phyloP scores from a whole-genome alignment of 78 protist species.

The Bigelowiella natans region DNA sequence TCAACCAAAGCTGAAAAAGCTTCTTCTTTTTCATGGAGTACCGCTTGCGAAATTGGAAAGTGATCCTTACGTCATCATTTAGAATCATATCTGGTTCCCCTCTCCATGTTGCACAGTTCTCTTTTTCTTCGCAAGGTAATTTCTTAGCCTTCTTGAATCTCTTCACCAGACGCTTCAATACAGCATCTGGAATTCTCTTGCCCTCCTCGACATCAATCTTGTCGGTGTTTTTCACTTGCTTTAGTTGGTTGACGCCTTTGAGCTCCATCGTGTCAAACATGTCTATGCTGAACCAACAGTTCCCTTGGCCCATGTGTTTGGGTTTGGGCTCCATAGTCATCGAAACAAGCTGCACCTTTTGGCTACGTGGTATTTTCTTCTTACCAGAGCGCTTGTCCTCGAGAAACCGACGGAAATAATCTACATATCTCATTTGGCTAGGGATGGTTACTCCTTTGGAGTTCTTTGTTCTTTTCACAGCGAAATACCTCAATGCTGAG shows the following conservation, averaged over 20 bases:
- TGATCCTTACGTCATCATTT: not conserved
- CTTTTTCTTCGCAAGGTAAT: not conserved
- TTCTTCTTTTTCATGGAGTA: not conserved
- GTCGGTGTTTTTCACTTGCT: not conserved
- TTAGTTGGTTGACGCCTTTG: not conserved
- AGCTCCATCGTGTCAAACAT: not conserved
- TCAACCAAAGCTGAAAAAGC: not conserved
- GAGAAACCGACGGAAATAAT: not conserved
- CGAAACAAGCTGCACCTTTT: not conserved
- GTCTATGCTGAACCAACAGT: not conserved
- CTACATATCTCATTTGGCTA: slow-evolving; percentile 6
- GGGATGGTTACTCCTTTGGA: slow-evolving; percentile 42
- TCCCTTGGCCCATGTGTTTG: not conserved
- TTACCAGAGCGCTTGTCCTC: not conserved
- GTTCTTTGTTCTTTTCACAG: not conserved
- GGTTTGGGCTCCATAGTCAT: not conserved
- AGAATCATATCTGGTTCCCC: not conserved
- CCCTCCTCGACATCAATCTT: not conserved
- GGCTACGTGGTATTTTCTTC: not conserved
- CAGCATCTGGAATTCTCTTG: not conserved
- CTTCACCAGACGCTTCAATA: not conserved
- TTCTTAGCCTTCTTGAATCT: not conserved
- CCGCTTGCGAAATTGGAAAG: not conserved
- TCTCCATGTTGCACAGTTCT: not conserved
- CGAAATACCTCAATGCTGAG: slow-evolving; percentile 1